Percentiles rank a stretch among this genome's conserved stretches.
phyloP scores from a whole-genome alignment of 495 filamentous ascomycete species.

The Filosporella fistucella region DNA sequence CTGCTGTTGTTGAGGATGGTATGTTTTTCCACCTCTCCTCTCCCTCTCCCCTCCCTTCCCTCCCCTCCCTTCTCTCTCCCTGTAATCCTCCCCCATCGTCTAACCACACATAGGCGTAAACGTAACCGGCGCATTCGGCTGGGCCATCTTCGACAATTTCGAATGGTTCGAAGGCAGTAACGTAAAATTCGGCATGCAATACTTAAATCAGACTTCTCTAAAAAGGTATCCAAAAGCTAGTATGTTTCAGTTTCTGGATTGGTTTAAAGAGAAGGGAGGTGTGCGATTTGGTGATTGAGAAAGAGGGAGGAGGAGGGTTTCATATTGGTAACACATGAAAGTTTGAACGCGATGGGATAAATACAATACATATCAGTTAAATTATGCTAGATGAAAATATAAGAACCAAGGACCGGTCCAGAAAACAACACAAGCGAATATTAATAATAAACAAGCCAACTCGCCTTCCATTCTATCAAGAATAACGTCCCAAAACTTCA shows the following conservation, averaged over 20 bases:
- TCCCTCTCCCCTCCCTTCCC: not conserved
- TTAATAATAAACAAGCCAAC: too few species aligned
- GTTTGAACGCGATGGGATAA: too few species aligned
- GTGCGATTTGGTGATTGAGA: too few species aligned
- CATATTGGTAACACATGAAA: too few species aligned
- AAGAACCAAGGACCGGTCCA: too few species aligned
- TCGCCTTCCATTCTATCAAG: too few species aligned
- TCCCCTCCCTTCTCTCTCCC: not conserved
- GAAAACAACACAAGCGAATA: too few species aligned
- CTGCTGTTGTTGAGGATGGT: conserved; percentile 26
- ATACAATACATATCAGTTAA: too few species aligned
- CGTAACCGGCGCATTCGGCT: conserved; percentile 37
- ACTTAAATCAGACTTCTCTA: conserved; percentile 35
- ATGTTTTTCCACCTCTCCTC: not conserved
- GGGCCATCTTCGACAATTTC: conserved; percentile 39
- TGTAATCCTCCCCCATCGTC: not conserved
- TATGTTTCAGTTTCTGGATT: conserved; percentile 38
- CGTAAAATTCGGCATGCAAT: conserved; percentile 37
- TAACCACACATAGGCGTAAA: conserved; percentile 29
- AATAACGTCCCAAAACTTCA: too few species aligned
- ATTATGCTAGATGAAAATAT: too few species aligned
- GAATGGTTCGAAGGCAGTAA: conserved; percentile 33
- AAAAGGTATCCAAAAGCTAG: conserved; percentile 36
- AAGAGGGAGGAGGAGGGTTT: too few species aligned
- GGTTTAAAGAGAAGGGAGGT: conserved; percentile 31